Percentiles rank a stretch among this genome's conserved stretches.
These are phyloP conservation scores for Argentina anserina DNA, from an alignment of 306 rosid genomes.

Conservation along the genomic window DNA sequence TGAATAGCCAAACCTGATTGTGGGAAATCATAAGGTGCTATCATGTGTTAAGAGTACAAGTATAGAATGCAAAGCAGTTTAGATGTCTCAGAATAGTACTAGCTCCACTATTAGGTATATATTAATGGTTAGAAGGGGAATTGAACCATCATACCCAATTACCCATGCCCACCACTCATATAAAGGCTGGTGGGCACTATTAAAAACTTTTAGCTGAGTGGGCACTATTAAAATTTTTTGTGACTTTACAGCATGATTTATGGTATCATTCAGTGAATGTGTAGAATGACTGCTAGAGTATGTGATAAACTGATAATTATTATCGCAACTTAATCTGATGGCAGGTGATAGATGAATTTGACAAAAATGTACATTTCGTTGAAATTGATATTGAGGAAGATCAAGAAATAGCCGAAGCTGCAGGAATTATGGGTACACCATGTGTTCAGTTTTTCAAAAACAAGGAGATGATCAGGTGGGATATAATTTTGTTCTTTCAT, in stretches of 20 bases:
- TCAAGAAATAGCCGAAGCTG: conserved; percentile 94
- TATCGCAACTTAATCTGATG: conserved; percentile 13
- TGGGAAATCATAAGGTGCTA: not conserved
- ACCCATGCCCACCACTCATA: not conserved
- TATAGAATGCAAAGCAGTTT: not conserved
- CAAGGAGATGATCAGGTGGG: conserved; percentile 81
- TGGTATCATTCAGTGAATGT: not conserved
- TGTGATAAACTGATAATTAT: conserved; percentile 3
- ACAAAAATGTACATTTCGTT: conserved; percentile 81
- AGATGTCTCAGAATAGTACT: not conserved
- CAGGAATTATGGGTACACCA: conserved; percentile 98
- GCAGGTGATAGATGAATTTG: conserved; percentile 89
- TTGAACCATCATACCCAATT: too few relatives aligned
- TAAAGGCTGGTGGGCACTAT: not conserved
- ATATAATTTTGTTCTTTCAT: conserved; percentile 19
- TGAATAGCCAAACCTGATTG: not conserved
- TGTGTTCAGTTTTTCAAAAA: conserved; percentile 93
- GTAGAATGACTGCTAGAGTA: not conserved
- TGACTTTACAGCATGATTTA: not conserved
- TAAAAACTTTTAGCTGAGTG: too few relatives aligned
- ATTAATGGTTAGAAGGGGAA: not conserved
- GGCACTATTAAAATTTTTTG: too few relatives aligned
- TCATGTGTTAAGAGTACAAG: not conserved
- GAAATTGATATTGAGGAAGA: conserved; percentile 99
- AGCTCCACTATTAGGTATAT: not conserved